Evolutionary conservation across 805 yeast genomes (phyloP).

Genomic region (Yamadazyma takamatsuzukensis): DNA sequence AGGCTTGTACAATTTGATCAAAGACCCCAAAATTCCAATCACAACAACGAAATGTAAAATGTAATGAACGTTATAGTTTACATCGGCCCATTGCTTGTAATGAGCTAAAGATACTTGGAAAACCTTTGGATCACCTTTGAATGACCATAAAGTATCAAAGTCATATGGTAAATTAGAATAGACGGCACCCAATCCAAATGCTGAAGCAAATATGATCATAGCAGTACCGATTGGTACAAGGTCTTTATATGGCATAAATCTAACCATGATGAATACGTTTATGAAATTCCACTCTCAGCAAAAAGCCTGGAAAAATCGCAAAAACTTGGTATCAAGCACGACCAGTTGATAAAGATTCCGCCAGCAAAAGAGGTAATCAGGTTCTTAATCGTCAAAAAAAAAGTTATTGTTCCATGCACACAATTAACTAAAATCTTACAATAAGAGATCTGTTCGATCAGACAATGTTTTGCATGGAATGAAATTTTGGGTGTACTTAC

Average conservation of each 20-base stretch:
- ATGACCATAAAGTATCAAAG: conserved; percentile 66
- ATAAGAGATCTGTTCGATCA: too few relatives aligned
- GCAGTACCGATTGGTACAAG: conserved; percentile 43
- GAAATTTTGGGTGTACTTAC: too few relatives aligned
- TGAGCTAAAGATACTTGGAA: conserved; percentile 65
- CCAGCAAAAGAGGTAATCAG: too few relatives aligned
- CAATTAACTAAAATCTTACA: too few relatives aligned
- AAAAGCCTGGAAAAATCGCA: too few relatives aligned
- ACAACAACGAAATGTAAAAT: conserved; percentile 58
- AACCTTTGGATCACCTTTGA: conserved; percentile 31
- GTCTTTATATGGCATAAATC: conserved; percentile 34
- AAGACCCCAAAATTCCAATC: conserved; percentile 68
- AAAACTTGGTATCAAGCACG: too few relatives aligned
- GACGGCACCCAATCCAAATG: conserved; percentile 77
- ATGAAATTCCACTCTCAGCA: too few relatives aligned
- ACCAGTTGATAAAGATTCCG: too few relatives aligned
- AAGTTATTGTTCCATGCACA: too few relatives aligned
- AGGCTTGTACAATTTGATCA: conserved; percentile 84
- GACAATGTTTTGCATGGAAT: too few relatives aligned
- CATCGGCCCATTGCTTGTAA: conserved; percentile 67
- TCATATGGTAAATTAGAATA: conserved; percentile 83
- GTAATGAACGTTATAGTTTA: conserved; percentile 57
- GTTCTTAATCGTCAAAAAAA: too few relatives aligned
- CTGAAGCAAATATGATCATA: conserved; percentile 49
- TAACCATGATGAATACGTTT: conserved; percentile 5